A percentile compares a stretch with the other conserved stretches of the same genome.
Conservation (phyloP, 169 alveolate species). For the Plasmodium fragile region DNA sequence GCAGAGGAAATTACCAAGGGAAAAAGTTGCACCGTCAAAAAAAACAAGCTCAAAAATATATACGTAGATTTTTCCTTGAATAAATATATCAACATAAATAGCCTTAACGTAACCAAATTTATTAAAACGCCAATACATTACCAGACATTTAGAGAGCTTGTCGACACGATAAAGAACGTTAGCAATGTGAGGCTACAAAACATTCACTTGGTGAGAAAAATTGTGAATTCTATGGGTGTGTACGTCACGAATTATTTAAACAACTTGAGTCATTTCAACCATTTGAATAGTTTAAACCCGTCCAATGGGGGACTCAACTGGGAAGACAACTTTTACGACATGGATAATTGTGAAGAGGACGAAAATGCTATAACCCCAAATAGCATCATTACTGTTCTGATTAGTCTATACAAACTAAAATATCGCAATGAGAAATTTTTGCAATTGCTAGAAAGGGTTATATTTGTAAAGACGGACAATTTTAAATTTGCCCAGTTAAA, state of each 20-base stretch:
- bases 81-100: constrained; percentile 64
- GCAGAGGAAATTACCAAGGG: constrained; percentile 20
- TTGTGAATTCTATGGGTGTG: constrained; percentile 47
- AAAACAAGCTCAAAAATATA: constrained; percentile 33
- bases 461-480: constrained; percentile 34
- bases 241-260: constrained; percentile 59
- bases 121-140: constrained; percentile 66
- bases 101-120: constrained; percentile 30
- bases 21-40: constrained; percentile 15
- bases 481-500: constrained; percentile 53
- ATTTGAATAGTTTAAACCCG: neutral
- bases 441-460: constrained; percentile 40
- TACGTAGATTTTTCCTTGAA: constrained; percentile 51
- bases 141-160: constrained; percentile 41
- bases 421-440: constrained; percentile 48
- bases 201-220: constrained; percentile 50
- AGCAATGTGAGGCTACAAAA: constrained; percentile 63
- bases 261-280: neutral
- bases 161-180: constrained; percentile 53
- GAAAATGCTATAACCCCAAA: constrained; percentile 29
- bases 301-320: neutral
- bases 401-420: constrained; percentile 48
- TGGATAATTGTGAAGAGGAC: constrained; percentile 15
- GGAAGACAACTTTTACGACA: neutral
- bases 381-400: constrained; percentile 12